A percentile compares a stretch with the other conserved stretches of the same genome.
Evolutionary conservation across 23 red algal species (phyloP).

Genomic region (Gracilaria vermiculophylla): DNA sequence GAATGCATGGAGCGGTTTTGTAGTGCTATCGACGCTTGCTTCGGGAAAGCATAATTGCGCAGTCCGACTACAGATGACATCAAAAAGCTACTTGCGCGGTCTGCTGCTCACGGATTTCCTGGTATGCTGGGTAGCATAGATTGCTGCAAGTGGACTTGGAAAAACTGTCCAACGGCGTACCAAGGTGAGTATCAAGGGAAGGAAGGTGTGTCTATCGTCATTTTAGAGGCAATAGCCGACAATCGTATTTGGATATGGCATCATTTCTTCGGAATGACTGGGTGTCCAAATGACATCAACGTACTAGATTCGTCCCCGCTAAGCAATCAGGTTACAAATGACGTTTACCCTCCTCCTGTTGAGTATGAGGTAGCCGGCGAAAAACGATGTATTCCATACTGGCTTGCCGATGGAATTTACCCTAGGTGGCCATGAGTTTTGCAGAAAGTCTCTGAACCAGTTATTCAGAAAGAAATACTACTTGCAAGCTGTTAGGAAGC

Average conservation of each 20-base stretch:
- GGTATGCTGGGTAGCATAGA: constrained; percentile 25
- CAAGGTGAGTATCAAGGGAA: constrained; percentile 14
- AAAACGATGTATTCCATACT: neutral
- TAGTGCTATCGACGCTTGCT: neutral
- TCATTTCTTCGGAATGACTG: constrained; percentile 7
- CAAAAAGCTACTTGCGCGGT: neutral
- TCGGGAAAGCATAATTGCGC: neutral
- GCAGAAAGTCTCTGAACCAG: neutral
- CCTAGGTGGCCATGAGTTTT: constrained; percentile 3
- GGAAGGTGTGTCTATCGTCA: neutral
- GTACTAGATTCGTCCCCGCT: neutral
- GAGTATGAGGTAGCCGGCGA: neutral
- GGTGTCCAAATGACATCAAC: constrained; percentile 25
- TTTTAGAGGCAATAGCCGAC: constrained; percentile 21
- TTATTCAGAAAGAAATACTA: neutral
- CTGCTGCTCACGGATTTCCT: neutral
- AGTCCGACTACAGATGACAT: neutral
- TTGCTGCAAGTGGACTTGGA: constrained; percentile 1
- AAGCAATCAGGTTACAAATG: neutral
- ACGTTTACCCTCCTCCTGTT: neutral
- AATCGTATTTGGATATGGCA: constrained; percentile 25
- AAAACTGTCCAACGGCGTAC: constrained; percentile 23
- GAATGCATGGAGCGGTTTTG: neutral
- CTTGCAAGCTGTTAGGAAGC: neutral
- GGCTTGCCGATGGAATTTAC: neutral